Evolutionary conservation across 805 yeast species (phyloP).

Genomic region (Kuraishia cidri): DNA sequence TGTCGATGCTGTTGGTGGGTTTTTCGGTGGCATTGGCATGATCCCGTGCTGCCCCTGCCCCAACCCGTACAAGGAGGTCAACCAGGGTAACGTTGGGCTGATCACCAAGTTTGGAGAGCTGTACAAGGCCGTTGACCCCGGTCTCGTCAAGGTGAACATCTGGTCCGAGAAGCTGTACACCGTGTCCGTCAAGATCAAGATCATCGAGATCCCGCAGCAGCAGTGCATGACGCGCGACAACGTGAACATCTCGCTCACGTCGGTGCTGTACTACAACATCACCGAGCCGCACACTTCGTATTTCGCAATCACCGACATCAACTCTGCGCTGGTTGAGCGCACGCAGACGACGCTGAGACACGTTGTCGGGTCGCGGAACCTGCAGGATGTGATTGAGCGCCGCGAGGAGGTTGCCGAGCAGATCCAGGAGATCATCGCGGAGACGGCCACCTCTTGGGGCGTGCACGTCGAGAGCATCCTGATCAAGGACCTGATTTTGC

Average conservation of each 20-base stretch:
- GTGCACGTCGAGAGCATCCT: constrained; percentile 58
- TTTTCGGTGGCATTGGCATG: constrained; percentile 44
- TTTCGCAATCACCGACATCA: constrained; percentile 45
- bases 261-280: constrained; percentile 60
- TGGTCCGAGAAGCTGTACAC: constrained; percentile 44
- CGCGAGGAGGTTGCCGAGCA: constrained; percentile 63
- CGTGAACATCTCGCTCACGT: constrained; percentile 50
- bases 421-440: constrained; percentile 50
- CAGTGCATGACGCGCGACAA: constrained; percentile 66
- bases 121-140: constrained; percentile 60
- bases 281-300: constrained; percentile 60
- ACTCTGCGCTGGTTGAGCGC: constrained; percentile 50
- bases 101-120: constrained; percentile 61
- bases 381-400: constrained; percentile 68
- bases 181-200: constrained; percentile 48
- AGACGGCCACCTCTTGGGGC: constrained; percentile 65
- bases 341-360: constrained; percentile 69
- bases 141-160: constrained; percentile 56
- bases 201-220: constrained; percentile 59
- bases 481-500: constrained; percentile 56
- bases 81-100: constrained; percentile 64
- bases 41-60: constrained; percentile 47
- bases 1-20: constrained; percentile 29
- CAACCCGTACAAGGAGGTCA: constrained; percentile 51
- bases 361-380: constrained; percentile 54